Evolutionary conservation across 2,329 filamentous ascomycete species (phyloP), one percentile per base, ranked within the genome.

Genomic region (Coleophoma eucalyptorum): DNA sequence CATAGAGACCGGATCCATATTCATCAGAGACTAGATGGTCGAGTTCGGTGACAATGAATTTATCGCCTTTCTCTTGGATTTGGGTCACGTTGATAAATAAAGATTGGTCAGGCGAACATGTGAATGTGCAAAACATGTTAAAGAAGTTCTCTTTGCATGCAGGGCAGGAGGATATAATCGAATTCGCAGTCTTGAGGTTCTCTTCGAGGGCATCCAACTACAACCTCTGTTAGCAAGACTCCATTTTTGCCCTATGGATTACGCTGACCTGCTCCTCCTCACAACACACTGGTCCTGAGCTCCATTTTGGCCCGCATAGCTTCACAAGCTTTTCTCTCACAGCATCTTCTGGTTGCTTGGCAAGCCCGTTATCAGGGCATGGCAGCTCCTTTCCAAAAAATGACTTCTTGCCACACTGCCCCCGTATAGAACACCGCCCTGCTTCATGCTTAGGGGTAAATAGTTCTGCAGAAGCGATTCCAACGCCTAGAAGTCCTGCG

Each of bases 81-180:
- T 84, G 72, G 11, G 94, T 97, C 41, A 99, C 84, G 63, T 99
- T 99, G 67, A 99, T 77, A 65, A 99, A 99, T 0, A 96, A 76
- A 0, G 91, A 97, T 68, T 99, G 94, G 64, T 99, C 88, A 5
- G 95, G 93, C 4, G 94, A 99, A 74, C 95, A 99, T 2, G 92
- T 97, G 65, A 99, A 97, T 4, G 91, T 95, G 73, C 94, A 99
- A 70, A 99, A 99, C 42, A 95, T 78, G 73, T 99, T 96, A 77
- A 90, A 97, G 76, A 99, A 99, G 75, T 99, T 99, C 62, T 92
- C 87, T 70, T 94, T 96, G 80, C 94, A 99, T 32, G 95, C 94
- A 2, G 94, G 94, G 67, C 94, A 99, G 10, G 91, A 90, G 21
- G 91, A 86, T 66, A 99, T 91, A 65, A 99, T 87, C 52, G 87